Conservation (phyloP, 1,284 basidiomycete species). For the Agaricales sp. region DNA sequence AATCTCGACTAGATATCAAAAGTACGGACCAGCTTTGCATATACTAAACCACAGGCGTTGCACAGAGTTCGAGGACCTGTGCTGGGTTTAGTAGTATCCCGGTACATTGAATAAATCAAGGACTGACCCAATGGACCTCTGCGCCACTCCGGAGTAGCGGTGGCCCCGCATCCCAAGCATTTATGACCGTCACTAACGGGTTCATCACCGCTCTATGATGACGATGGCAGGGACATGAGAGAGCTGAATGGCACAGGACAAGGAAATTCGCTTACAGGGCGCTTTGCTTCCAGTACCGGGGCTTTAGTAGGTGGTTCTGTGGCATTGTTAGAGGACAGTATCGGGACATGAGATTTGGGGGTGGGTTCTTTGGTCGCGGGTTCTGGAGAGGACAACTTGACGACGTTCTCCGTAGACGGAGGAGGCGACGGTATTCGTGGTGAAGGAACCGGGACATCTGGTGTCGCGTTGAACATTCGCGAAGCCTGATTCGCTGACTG, state of each 20-base stretch:
- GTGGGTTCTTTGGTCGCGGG: too few species aligned
- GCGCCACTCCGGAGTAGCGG: not conserved
- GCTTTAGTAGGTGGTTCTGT: too few species aligned
- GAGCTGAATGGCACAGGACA: too few species aligned
- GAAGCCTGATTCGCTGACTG: not conserved
- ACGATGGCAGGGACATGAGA: too few species aligned
- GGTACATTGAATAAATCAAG: not conserved
- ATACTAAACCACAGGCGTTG: conserved; percentile 73
- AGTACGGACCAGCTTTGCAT: conserved; percentile 55
- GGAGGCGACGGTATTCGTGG: too few species aligned
- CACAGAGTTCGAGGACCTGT: conserved; percentile 59
- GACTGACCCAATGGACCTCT: not conserved
- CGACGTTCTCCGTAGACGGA: not conserved
- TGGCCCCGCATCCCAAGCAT: not conserved
- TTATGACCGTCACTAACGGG: not conserved
- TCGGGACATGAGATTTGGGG: too few species aligned
- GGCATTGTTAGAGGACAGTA: too few species aligned
- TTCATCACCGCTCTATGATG: too few species aligned
- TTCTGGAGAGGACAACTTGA: too few species aligned
- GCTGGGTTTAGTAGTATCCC: not conserved
- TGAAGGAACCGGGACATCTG: too few species aligned
- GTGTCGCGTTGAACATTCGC: not conserved
- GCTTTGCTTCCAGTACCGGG: too few species aligned
- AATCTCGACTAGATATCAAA: not conserved
- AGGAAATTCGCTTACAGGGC: too few species aligned